These are phyloP conservation scores for Protomyces pachydermus DNA, from an alignment of 1,139 yeast species.

Conservation along the genomic window DNA sequence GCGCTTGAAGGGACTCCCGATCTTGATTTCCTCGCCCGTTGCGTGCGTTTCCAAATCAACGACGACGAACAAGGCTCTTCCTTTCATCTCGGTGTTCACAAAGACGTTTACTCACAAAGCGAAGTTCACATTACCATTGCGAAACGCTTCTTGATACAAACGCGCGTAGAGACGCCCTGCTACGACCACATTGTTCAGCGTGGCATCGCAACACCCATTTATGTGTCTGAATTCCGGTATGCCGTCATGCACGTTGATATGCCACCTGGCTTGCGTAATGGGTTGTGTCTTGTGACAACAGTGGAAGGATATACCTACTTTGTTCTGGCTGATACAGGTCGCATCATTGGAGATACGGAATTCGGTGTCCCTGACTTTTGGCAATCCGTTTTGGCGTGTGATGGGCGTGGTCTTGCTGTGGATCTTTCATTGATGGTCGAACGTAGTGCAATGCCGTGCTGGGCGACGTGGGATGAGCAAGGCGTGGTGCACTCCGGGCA, in stretches of 20 bases:
- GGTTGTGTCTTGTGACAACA: constrained; percentile 5
- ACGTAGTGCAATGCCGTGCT: too few species aligned
- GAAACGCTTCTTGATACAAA: not conserved
- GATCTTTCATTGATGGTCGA: not conserved
- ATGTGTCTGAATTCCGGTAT: not conserved
- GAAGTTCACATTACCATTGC: not conserved
- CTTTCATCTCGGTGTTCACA: not conserved
- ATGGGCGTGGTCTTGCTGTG: not conserved
- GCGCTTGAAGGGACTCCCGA: not conserved
- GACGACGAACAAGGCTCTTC: not conserved
- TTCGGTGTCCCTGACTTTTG: constrained; percentile 6
- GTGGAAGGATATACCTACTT: constrained; percentile 4
- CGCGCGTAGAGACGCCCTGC: not conserved
- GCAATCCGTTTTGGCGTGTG: constrained; percentile 3
- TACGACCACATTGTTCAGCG: not conserved
- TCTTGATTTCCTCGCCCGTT: not conserved
- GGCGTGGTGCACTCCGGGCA: too few species aligned
- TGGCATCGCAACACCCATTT: not conserved
- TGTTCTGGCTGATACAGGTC: constrained; percentile 7
- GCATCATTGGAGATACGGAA: constrained; percentile 6
- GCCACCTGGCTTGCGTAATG: not conserved
- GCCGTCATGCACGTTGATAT: not conserved
- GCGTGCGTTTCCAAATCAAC: not conserved
- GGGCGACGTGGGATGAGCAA: too few species aligned
- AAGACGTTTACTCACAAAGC: not conserved